phyloP scores from a whole-genome alignment of 169 alveolate genomes.

The Ichthyophthirius multifiliis region DNA sequence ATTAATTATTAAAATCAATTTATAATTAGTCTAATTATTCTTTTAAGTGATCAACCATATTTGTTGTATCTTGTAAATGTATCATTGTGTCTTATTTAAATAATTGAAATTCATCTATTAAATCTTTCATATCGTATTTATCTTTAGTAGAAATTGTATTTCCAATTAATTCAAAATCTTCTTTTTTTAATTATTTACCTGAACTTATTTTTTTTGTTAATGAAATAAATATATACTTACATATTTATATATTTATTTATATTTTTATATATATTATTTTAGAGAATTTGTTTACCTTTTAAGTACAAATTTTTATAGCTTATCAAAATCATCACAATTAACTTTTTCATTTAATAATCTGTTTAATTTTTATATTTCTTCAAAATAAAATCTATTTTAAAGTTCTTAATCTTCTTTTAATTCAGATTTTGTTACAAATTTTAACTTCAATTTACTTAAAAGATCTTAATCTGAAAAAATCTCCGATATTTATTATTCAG shows the following conservation, averaged over 20 bases:
- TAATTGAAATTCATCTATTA: not conserved
- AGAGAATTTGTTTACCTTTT: not conserved
- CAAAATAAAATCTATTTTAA: not conserved
- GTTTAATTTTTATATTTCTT: not conserved
- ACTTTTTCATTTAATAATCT: not conserved
- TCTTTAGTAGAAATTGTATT: not conserved
- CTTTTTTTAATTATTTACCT: not conserved
- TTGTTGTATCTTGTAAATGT: too few relatives aligned
- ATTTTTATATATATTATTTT: not conserved
- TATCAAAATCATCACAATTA: constrained; percentile 7
- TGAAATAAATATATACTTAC: too few relatives aligned
- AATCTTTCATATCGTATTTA: not conserved
- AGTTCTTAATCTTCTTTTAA: not conserved
- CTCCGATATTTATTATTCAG: too few relatives aligned
- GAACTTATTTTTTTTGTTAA: not conserved
- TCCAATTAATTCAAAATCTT: not conserved
- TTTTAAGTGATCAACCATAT: not conserved
- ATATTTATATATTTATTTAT: too few relatives aligned
- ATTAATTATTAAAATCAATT: not conserved
- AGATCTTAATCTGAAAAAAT: too few relatives aligned
- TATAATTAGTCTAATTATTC: not conserved
- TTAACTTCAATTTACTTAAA: not conserved
- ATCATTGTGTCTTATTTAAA: too few relatives aligned
- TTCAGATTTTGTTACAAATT: not conserved
- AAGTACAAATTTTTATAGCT: not conserved